phyloP scores from a whole-genome alignment of 1,139 yeast genomes.

The Saccharomyces hybrid region DNA sequence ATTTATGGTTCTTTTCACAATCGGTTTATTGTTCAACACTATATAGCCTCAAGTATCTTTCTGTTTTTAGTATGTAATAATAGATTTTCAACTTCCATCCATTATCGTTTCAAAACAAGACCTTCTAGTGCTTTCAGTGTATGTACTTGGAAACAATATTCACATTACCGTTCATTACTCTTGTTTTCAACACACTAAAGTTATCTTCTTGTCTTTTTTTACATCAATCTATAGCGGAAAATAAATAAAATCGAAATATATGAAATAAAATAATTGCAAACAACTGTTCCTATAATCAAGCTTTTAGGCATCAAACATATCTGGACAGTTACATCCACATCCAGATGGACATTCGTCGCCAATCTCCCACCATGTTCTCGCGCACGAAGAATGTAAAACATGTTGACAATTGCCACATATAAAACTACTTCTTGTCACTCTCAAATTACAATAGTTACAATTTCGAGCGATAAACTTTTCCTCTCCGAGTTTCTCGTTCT shows the following conservation, averaged over 20 bases:
- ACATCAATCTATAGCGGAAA: no score
- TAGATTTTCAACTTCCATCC: constrained; percentile 4
- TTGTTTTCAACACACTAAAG: not conserved
- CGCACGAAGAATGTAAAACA: constrained; percentile 70
- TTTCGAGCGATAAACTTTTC: constrained; percentile 18
- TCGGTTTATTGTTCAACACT: not conserved
- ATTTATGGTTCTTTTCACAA: not conserved
- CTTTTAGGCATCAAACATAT: constrained; percentile 18
- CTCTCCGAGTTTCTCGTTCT: constrained; percentile 10
- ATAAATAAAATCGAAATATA: no score
- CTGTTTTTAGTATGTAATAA: not conserved
- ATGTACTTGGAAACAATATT: no score
- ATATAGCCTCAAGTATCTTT: not conserved
- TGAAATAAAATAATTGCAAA: no score
- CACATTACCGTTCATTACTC: no score
- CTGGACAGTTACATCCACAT: constrained; percentile 74
- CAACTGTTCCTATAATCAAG: not conserved
- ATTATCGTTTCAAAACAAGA: no score
- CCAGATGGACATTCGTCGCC: constrained; percentile 75
- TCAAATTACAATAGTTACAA: constrained; percentile 60
- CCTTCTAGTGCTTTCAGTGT: no score
- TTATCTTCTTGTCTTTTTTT: no score
- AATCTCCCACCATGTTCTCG: constrained; percentile 69
- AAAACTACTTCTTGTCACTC: constrained; percentile 53
- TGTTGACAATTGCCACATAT: constrained; percentile 74